Evolutionary conservation across 345 rosid species (phyloP), one percentile per base, ranked within the genome.

Genomic region (Corymbia maculata): DNA sequence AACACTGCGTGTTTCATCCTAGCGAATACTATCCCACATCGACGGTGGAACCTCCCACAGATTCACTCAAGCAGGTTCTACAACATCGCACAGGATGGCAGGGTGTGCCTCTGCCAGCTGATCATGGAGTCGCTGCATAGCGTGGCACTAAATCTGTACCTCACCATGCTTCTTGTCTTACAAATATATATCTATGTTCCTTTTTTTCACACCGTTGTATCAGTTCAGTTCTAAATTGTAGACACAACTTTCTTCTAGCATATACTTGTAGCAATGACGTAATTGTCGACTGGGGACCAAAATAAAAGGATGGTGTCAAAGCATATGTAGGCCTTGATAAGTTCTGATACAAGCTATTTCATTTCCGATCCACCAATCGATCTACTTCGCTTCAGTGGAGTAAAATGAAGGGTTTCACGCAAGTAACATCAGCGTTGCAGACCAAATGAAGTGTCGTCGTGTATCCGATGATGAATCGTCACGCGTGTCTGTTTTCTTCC

Each of bases 1-100:
- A 89, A 61, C 88, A 86, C 52, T 90, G 88, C 88, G 85, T 90
- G 91, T 96, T 98, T 91, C 94, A 94, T 91, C 98, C 98, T 7
- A 92, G 93, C 28, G 97, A 95, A 90, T 90, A 90, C 92, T 98
- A 95, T 91, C 87, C 94, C 22, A 86, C 92, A 44, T 97, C 98
- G 98, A 98, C 99, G 2, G 93, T 95, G 10, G 92, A 93, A 89
- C 55, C 98, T 85, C 95, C 97, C 4, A 89, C 95, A 5, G 96
- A 95, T 50, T 86, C 91, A 87, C 97, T 97, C 85, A 97, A 96
- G 91, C 96, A 95, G 85, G 88, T 89, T 84, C 92, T 98, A n/a
- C 96, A 93, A 89, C 95, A 91, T n/a, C 93, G 93, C 42, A 92
- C 97, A 1, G 99, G 99, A 80, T 96, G 98, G 96, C 96, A 94